Base-by-base conservation (phyloP, 768 basidiomycete genomes). In the Ramaria sp. region DNA sequence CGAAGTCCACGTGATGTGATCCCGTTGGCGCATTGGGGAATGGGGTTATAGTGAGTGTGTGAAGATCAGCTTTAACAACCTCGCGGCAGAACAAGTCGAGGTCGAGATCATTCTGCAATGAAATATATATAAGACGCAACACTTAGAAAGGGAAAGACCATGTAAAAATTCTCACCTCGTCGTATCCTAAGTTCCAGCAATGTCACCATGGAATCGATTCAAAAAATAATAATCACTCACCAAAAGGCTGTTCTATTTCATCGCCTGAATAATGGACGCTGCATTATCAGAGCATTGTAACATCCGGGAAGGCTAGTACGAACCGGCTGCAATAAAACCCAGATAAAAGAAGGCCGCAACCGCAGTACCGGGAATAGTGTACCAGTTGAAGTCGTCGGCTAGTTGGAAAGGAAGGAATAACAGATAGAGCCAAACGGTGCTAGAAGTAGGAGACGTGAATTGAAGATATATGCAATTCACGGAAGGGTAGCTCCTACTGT, bases 331-430 rank as follows among this genome's bases (percentile, higher is more conserved):
- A 20, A 89, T 64, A 66, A 88, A 85, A 22, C 84, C 85, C n/a
- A 88, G 75, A 67, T 84, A 87, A 54, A 86, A 84, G 68, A 85
- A 84, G 0, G 82, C 71, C 1, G 84, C 83, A 42, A 86, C 75
- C 15, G 73, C 73, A 5, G 84, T 82, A 39, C 83, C 84, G 1
- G 81, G 80, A 43, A 88, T 80, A 4, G 83, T 77, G 64, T 79
- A 78, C 74, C 83, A 87, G 11, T 70, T 72, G 61, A 87, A 82
- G 34, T 77, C 75, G 45, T 71, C 71, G 51, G 83, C 77, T 7
- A 87, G 74, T 67, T 89, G 86, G 76, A 89, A 86, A 1, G 86
- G 87, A 1, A 89, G 72, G 67, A 85, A 82, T 72, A 88, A 84
- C 2, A 87, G 75, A 67, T 86, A 89, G 22, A 84, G 65, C 83